These are phyloP conservation scores for Colletotrichum brevisporum DNA, from an alignment of 2,329 filamentous ascomycete species.

Conservation along the genomic window DNA sequence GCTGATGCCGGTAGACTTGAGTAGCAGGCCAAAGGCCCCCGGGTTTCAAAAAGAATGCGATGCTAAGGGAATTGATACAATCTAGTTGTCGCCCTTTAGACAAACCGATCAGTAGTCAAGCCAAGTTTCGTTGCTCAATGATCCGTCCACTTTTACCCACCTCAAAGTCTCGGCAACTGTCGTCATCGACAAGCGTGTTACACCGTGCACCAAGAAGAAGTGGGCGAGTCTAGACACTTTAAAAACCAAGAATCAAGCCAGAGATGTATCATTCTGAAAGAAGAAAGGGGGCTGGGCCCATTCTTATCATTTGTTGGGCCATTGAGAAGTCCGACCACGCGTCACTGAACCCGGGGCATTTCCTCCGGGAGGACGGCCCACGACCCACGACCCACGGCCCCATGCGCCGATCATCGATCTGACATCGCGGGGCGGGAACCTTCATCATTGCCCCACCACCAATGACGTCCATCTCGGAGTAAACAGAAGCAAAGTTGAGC, in stretches of 20 bases:
- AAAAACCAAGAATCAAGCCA: neutral
- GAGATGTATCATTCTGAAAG: neutral
- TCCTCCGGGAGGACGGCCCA: constrained; percentile 23
- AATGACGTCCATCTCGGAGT: constrained; percentile 16
- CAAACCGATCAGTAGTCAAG: too few species aligned
- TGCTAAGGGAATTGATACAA: too few species aligned
- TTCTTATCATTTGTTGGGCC: neutral
- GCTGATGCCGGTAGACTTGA: too few species aligned
- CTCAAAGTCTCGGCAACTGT: neutral
- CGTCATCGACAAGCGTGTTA: neutral
- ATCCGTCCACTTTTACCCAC: too few species aligned
- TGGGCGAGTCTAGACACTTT: neutral
- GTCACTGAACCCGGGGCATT: constrained; percentile 12
- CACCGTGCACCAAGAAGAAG: neutral
- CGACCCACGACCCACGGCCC: neutral
- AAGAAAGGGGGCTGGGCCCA: neutral
- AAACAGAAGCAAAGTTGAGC: neutral
- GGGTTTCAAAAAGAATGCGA: too few species aligned
- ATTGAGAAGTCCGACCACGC: constrained; percentile 15
- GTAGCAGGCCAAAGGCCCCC: too few species aligned
- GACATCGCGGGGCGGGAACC: constrained; percentile 13
- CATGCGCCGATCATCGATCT: constrained; percentile 29
- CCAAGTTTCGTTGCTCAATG: too few species aligned
- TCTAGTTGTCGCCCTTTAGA: too few species aligned
- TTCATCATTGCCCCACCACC: constrained; percentile 18